A percentile compares a stretch with the other conserved stretches of the same genome.
Evolutionary conservation across 345 rosid species (phyloP).

Genomic region (Murraya koenigii): DNA sequence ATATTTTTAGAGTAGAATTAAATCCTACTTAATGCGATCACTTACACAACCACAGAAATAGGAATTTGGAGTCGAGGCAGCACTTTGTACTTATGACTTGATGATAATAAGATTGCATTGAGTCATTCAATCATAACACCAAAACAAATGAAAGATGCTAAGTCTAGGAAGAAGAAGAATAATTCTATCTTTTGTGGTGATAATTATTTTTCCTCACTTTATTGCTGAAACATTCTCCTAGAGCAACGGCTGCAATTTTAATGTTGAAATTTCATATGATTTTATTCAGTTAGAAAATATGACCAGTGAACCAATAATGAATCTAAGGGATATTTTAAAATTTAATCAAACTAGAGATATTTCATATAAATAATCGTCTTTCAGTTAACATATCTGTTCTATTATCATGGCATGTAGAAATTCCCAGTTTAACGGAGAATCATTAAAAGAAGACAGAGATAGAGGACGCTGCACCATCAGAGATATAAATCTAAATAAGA

Average conservation of each 20-base stretch:
- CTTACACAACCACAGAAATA: not conserved
- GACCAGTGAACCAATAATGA: not conserved
- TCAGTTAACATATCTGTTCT: not conserved
- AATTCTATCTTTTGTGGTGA: not conserved
- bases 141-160: not conserved
- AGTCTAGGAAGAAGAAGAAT: not conserved
- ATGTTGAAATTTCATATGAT: not conserved
- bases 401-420: not conserved
- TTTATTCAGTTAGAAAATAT: not conserved
- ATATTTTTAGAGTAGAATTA: not conserved
- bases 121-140: not conserved
- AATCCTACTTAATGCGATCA: not conserved
- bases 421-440: not conserved
- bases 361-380: not conserved
- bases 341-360: not conserved
- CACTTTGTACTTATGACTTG: not conserved
- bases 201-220: not conserved
- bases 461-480: not conserved
- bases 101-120: not conserved
- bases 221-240: not conserved
- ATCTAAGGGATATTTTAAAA: not conserved
- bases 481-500: not conserved
- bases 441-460: not conserved
- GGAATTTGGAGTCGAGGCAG: not conserved
- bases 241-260: not conserved